Evolutionary conservation across 2,329 filamentous ascomycete species (phyloP).

Genomic region (Talaromyces funiculosus): DNA sequence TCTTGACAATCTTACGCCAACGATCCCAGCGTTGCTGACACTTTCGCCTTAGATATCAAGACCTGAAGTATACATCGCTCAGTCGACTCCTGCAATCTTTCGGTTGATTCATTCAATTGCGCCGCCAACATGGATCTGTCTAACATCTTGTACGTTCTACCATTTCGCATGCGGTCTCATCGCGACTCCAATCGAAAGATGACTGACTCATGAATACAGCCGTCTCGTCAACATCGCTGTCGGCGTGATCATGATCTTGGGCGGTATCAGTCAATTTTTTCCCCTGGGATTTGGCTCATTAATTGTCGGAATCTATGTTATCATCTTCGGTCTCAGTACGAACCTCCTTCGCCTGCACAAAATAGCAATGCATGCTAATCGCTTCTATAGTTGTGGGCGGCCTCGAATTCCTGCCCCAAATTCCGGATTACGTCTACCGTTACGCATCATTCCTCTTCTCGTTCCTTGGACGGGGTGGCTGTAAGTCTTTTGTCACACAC

Average conservation of each 20-base stretch:
- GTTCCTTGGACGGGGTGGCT: constrained; percentile 89
- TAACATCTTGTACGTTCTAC: constrained; percentile 71
- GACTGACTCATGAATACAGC: constrained; percentile 45
- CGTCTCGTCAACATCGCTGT: constrained; percentile 91
- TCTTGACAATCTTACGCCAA: background rate
- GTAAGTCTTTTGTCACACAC: constrained; percentile 59
- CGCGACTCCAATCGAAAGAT: background rate
- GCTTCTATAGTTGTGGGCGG: constrained; percentile 56
- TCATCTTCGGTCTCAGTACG: constrained; percentile 82
- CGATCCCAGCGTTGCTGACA: background rate
- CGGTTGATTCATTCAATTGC: background rate
- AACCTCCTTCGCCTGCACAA: background rate
- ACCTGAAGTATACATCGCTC: background rate
- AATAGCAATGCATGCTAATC: background rate
- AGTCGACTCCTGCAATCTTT: background rate
- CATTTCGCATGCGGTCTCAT: background rate
- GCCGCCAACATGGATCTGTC: constrained; percentile 72
- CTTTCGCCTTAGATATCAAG: background rate
- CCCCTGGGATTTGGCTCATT: constrained; percentile 51
- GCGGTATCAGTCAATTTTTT: constrained; percentile 56
- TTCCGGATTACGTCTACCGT: constrained; percentile 83
- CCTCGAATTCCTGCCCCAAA: constrained; percentile 75
- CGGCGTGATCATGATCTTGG: constrained; percentile 79
- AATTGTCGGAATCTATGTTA: constrained; percentile 79
- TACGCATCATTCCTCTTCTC: constrained; percentile 98